These are phyloP conservation scores for Byssothecium circinans DNA, from an alignment of 2,329 filamentous ascomycete species.

Conservation along the genomic window DNA sequence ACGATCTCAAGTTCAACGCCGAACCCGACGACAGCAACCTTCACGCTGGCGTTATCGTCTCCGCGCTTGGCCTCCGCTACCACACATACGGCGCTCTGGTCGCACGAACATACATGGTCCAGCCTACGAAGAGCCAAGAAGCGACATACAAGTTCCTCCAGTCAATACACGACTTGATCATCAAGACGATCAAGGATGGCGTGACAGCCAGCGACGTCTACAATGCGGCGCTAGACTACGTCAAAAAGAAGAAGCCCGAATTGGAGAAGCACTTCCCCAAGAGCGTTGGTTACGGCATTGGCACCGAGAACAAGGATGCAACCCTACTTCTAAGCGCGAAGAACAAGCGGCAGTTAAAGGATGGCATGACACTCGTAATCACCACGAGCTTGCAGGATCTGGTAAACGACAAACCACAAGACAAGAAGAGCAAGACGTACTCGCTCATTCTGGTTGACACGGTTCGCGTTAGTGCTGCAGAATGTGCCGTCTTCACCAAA, in stretches of 20 bases:
- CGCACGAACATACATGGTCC: constrained; percentile 91
- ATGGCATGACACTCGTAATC: constrained; percentile 94
- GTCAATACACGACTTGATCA: constrained; percentile 80
- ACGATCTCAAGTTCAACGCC: constrained; percentile 79
- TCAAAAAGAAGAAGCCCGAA: constrained; percentile 91
- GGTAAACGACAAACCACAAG: constrained; percentile 81
- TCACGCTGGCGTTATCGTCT: constrained; percentile 90
- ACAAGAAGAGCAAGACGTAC: constrained; percentile 87
- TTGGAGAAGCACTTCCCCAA: constrained; percentile 94
- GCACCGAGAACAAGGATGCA: constrained; percentile 84
- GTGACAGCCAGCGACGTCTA: constrained; percentile 88
- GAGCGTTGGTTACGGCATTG: constrained; percentile 88
- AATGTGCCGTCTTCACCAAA: constrained; percentile 87
- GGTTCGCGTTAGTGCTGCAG: constrained; percentile 77
- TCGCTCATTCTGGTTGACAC: constrained; percentile 91
- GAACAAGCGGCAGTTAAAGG: constrained; percentile 79
- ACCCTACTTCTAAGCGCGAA: constrained; percentile 86
- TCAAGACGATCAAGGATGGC: constrained; percentile 89
- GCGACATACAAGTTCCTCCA: constrained; percentile 88
- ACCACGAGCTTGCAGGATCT: constrained; percentile 89
- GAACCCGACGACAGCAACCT: constrained; percentile 79
- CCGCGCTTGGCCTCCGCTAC: constrained; percentile 88
- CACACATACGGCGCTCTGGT: constrained; percentile 94
- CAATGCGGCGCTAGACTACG: constrained; percentile 75
- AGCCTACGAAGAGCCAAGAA: constrained; percentile 95